Evolutionary conservation across 805 yeast species (phyloP).

Genomic region (Geotrichum ghanense): DNA sequence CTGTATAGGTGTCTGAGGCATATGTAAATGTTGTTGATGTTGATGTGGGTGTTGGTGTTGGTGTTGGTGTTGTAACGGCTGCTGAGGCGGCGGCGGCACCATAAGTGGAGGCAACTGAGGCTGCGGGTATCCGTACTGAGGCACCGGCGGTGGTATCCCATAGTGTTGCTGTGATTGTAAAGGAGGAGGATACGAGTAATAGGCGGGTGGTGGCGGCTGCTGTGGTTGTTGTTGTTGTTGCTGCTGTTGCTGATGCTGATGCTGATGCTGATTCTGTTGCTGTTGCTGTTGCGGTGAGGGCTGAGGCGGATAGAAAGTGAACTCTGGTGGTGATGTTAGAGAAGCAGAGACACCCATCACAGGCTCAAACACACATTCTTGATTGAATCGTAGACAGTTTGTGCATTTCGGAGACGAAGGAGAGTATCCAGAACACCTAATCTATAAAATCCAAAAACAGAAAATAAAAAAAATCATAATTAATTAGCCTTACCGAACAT

Average conservation of each 20-base stretch:
- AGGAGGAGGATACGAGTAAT: background rate
- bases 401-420: conserved; percentile 19
- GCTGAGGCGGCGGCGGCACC: background rate
- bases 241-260: conserved; percentile 4
- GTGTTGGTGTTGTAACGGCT: background rate
- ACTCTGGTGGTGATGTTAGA: conserved; percentile 6
- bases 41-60: background rate
- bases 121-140: background rate
- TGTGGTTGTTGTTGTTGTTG: conserved; percentile 1
- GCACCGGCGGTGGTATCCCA: too few relatives aligned
- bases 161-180: background rate
- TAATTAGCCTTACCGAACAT: too few relatives aligned
- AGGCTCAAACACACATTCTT: conserved; percentile 24
- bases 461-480: background rate
- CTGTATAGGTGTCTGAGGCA: background rate
- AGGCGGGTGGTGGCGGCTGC: conserved; percentile 1
- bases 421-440: conserved; percentile 24
- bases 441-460: conserved; percentile 7
- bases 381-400: conserved; percentile 22
- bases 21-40: background rate
- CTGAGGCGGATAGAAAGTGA: conserved; percentile 1
- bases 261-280: conserved; percentile 1
- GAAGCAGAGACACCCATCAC: conserved; percentile 13
- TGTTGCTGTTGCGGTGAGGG: too few relatives aligned
- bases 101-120: background rate